Evolutionary conservation across 768 basidiomycete species (phyloP).

Genomic region (Jaapia argillacea): DNA sequence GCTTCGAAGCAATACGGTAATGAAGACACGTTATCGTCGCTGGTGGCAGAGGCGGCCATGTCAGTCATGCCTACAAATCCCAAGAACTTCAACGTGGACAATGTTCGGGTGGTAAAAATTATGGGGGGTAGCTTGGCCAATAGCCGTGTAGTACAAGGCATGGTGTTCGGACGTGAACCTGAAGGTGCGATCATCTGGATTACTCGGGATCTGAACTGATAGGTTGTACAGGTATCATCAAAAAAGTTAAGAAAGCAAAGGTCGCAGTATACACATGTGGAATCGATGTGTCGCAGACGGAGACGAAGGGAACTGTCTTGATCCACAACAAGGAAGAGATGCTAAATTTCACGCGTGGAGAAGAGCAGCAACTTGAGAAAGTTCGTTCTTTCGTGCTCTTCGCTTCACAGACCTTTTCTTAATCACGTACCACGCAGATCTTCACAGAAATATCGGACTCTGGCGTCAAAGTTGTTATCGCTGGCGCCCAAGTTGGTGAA

Average conservation of each 20-base stretch:
- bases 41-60: constrained; percentile 91
- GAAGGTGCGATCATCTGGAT: constrained; percentile 47
- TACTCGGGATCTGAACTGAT: neutral
- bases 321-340: constrained; percentile 94
- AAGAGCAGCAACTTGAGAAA: constrained; percentile 95
- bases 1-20: constrained; percentile 97
- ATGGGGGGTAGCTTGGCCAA: constrained; percentile 85
- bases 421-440: constrained; percentile 46
- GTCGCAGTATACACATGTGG: constrained; percentile 94
- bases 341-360: constrained; percentile 92
- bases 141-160: constrained; percentile 88
- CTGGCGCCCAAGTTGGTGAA: constrained; percentile 88
- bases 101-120: constrained; percentile 97
- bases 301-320: constrained; percentile 97
- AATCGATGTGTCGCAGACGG: constrained; percentile 90
- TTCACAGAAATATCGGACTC: constrained; percentile 96
- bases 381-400: constrained; percentile 19
- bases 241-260: constrained; percentile 78
- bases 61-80: constrained; percentile 84
- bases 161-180: constrained; percentile 96
- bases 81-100: constrained; percentile 96
- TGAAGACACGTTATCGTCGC: constrained; percentile 68
- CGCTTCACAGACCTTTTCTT: constrained; percentile 4
- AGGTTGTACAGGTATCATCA: constrained; percentile 50
- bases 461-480: constrained; percentile 89